Percentiles rank a stretch among this genome's conserved stretches.
These are phyloP conservation scores for Kluyveromyces sp. DNA, from an alignment of 1,139 yeast species.

Conservation along the genomic window DNA sequence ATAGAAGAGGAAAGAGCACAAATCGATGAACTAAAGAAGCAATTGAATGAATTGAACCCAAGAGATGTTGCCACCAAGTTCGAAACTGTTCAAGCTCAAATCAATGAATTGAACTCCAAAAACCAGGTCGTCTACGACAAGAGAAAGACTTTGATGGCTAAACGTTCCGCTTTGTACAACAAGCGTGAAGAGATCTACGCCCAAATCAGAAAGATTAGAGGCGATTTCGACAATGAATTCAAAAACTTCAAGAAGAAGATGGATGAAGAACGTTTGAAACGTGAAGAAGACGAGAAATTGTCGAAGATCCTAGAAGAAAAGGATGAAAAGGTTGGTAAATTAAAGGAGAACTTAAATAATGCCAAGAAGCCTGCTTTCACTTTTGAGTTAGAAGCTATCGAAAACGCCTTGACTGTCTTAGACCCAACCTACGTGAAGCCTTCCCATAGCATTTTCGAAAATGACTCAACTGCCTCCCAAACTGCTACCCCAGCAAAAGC, in stretches of 20 bases:
- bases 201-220: constrained; percentile 55
- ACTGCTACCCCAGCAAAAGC: constrained; percentile 33
- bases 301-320: constrained; percentile 50
- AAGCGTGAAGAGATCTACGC: constrained; percentile 63
- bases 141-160: constrained; percentile 54
- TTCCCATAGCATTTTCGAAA: constrained; percentile 23
- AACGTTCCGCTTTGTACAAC: constrained; percentile 62
- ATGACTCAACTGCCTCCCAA: constrained; percentile 27
- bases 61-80: constrained; percentile 49
- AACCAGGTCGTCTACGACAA: constrained; percentile 62
- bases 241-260: constrained; percentile 63
- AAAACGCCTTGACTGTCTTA: constrained; percentile 60
- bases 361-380: constrained; percentile 85
- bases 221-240: constrained; percentile 63
- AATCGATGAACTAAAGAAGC: constrained; percentile 67
- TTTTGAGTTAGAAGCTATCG: constrained; percentile 64
- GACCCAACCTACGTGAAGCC: constrained; percentile 76
- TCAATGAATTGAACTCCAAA: constrained; percentile 52
- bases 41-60: constrained; percentile 54
- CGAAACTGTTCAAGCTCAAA: constrained; percentile 49
- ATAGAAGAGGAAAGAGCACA: constrained; percentile 77
- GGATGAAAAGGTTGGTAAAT: constrained; percentile 52
- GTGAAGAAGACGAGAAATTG: constrained; percentile 60
- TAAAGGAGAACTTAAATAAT: constrained; percentile 56
- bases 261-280: constrained; percentile 61